phyloP scores from a whole-genome alignment of 78 protist genomes.

The Cavenderia fasciculata region DNA sequence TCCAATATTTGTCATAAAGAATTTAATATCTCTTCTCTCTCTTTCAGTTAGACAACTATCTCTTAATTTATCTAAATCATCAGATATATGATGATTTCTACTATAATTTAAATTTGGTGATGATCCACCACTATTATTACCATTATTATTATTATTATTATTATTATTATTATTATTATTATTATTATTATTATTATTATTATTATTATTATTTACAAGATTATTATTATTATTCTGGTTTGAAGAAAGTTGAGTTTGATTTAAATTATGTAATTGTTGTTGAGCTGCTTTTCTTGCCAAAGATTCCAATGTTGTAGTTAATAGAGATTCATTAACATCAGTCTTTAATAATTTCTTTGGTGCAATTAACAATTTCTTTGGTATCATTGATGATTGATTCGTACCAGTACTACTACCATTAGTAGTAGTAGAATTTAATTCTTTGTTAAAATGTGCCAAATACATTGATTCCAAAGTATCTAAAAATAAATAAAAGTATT shows the following conservation, averaged over 20 bases:
- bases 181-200: constrained; percentile 6
- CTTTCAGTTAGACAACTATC: constrained; percentile 48
- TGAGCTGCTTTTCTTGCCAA: not conserved
- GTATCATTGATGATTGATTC: not conserved
- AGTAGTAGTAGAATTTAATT: not conserved
- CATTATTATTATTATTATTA: not conserved
- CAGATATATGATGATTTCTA: not conserved
- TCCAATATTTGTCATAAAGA: constrained; percentile 47
- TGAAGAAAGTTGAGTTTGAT: too few species aligned
- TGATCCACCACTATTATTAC: not conserved
- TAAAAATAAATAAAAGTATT: too few species aligned
- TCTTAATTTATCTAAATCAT: constrained; percentile 4
- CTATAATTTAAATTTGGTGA: not conserved
- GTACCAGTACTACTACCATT: not conserved
- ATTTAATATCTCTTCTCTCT: constrained; percentile 48
- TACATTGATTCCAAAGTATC: constrained; percentile 14
- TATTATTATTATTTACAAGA: not conserved
- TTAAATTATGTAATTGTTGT: not conserved
- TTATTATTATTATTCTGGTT: too few species aligned
- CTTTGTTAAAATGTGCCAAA: not conserved
- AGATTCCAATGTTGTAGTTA: constrained; percentile 21
- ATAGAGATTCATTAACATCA: not conserved
- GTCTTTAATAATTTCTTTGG: constrained; percentile 4
- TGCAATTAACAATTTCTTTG: not conserved
- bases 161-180: constrained; percentile 22